Evolutionary conservation across 2,329 filamentous ascomycete genomes (phyloP), one percentile per base, ranked within the genome.

Genomic region (Nothophoma quercina): DNA sequence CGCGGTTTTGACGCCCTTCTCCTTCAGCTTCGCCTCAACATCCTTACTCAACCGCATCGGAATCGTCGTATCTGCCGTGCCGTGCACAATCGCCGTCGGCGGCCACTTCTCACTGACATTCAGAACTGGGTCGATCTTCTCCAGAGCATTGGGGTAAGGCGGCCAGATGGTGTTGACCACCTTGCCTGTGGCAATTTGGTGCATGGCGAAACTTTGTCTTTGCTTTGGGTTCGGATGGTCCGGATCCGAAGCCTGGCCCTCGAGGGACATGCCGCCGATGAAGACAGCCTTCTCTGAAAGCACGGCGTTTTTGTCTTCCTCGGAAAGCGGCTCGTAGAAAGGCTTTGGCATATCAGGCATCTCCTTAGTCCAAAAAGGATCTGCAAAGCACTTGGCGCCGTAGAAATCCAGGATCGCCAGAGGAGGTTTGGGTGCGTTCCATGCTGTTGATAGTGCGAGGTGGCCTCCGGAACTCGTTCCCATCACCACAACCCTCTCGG

Each of bases 11-110:
- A 59, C 51, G 1, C 49, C 53, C 6, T 50, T n/a, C 9, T 25
- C 41, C 13, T 35, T 43, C 10, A 63, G 25, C 21, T 23, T 30
- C 28, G 3, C 9, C 15, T 52, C 51, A 9, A 63, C 33, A 9
- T 51, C 58, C n/a, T 43, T 43, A 18, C 54, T 58, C 10, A 63
- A 13, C 2, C 34, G 30, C 16, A 60, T 45, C 2, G 58, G 60
- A 10, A 63, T 50, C 48, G 55, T 63, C 1, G 40, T 44, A 40
- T 63, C 60, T 8, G 47, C 51, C 1, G 44, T 44, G 2, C 60
- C 60, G 40, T 63, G 60, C 25, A 63, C 58, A 40, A 63, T 63
- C 7, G 45, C 54, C 2, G 51, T 45, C 0, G 60, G 58, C 6
- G 60, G 60, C 54, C 51, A 56, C 9, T 32, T 3, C 8, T 25